Base-by-base conservation (phyloP, 768 basidiomycete species). In the Porphyrellus cyaneotinctus region DNA sequence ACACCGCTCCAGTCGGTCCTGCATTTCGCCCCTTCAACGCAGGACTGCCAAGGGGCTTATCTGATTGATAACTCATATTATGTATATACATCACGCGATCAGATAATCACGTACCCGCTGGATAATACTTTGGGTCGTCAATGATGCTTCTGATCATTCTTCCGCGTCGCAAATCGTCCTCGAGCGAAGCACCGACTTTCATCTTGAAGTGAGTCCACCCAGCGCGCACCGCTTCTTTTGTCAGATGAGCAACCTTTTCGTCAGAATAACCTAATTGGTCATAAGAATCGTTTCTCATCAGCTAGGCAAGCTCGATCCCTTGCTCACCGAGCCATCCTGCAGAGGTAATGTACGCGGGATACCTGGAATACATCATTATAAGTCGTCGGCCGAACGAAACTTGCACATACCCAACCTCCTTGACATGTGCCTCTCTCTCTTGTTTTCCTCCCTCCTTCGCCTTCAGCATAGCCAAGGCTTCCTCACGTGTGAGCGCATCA, bases 191-290 rank as follows among this genome's bases (percentile, higher is more conserved):
- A 38, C 94, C 94, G 57, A 97, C 93, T 73, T 97, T 97, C 85
- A 95, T 91, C 75, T 97, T 97, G 82, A 97, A 95, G 74, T 95
- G 91, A 71, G 90, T 97, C 83, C 95, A 97, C 20, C 94, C 95
- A 31, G 79, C 80, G 9, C 76, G 70, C 43, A 97, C 76, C n/a
- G 91, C 89, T 62, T 91, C 90, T 62, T 84, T 83, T 11, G 90
- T 94, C 36, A 97, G 78, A 3, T 82, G 78, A 1, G 81, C 79
- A 43, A 95, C 83, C 64, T 95, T 95, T 65, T 93, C 92, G 68
- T 97, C 93, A 28, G 80, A 80, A 72, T 95, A 97, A 1, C 91
- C 87, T 82, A 18, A 39, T 42, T 38, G 28, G 23, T 46, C 35
- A 14, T 28, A 28, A 28, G 26, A 28, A 28, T 28, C 26, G 26